Conservation (phyloP, 2,329 filamentous ascomycete genomes). For the Ophiocordyceps polyrhachis-furcata region DNA sequence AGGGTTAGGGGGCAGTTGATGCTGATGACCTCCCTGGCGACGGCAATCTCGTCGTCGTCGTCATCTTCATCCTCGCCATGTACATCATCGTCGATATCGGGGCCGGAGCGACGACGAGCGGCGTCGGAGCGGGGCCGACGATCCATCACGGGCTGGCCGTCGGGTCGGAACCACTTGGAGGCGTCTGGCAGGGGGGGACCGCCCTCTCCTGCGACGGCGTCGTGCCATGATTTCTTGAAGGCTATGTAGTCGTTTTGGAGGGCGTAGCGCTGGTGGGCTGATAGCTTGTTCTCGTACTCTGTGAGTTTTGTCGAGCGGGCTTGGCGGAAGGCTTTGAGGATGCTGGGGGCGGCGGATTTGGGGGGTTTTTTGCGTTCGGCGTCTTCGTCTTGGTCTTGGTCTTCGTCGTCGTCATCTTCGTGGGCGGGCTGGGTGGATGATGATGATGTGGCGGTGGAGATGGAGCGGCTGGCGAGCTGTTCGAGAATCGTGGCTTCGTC, state of each 20-base stretch:
- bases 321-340: constrained; percentile 15
- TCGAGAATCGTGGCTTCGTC: constrained; percentile 24
- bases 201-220: constrained; percentile 28
- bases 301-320: constrained; percentile 17
- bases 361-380: constrained; percentile 2
- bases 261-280: constrained; percentile 29
- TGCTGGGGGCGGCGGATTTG: constrained; percentile 9
- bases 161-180: constrained; percentile 31
- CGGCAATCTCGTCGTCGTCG: constrained; percentile 49
- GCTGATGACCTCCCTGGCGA: constrained; percentile 43
- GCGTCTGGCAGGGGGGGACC: constrained; percentile 33
- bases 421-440: constrained; percentile 4
- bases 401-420: constrained; percentile 3
- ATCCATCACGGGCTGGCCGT: constrained; percentile 23
- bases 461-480: constrained; percentile 12
- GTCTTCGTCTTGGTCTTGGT: constrained; percentile 2
- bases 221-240: constrained; percentile 41
- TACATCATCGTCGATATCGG: neutral
- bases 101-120: constrained; percentile 3
- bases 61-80: constrained; percentile 22
- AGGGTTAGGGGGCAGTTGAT: constrained; percentile 54
- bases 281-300: constrained; percentile 22
- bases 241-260: constrained; percentile 37
- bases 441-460: no score
- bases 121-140: neutral